Conservation (phyloP, 1,139 yeast species). For the Yamadazyma taylorii region DNA sequence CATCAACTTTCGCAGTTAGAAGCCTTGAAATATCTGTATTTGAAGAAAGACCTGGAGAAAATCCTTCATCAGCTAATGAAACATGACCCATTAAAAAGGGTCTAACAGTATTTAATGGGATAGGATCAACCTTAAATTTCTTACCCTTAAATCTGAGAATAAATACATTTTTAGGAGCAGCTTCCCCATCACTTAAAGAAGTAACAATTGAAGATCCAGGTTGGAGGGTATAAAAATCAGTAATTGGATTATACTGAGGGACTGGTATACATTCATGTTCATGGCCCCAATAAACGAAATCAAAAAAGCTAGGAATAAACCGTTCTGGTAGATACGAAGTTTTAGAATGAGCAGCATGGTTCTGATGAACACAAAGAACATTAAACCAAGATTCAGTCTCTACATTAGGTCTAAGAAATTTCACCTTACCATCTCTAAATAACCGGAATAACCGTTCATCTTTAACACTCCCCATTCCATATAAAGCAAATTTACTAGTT, state of each 20-base stretch:
- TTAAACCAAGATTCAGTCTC: conserved; percentile 75
- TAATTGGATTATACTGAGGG: conserved; percentile 63
- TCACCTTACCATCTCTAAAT: conserved; percentile 77
- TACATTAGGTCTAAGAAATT: conserved; percentile 69
- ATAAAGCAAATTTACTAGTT: conserved; percentile 73
- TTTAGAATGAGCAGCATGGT: conserved; percentile 75
- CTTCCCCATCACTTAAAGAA: conserved; percentile 83
- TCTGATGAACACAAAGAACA: conserved; percentile 89
- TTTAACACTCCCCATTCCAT: conserved; percentile 85
- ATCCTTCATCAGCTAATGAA: conserved; percentile 50
- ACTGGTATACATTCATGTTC: conserved; percentile 92
- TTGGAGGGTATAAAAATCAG: conserved; percentile 78
- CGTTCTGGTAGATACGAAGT: conserved; percentile 84
- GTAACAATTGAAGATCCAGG: conserved; percentile 97
- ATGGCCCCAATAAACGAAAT: conserved; percentile 94
- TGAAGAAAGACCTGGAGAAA: conserved; percentile 65
- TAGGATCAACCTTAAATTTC: conserved; percentile 61
- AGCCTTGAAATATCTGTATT: conserved; percentile 62
- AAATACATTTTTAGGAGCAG: conserved; percentile 71
- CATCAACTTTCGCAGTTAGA: conserved; percentile 63
- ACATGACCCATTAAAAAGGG: conserved; percentile 80
- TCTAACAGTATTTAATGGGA: conserved; percentile 71
- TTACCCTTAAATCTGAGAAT: conserved; percentile 62
- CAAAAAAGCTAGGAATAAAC: conserved; percentile 77
- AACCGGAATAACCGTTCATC: conserved; percentile 87